Conservation (phyloP, 2,329 filamentous ascomycete species). For the Colletotrichum tamarilloi region DNA sequence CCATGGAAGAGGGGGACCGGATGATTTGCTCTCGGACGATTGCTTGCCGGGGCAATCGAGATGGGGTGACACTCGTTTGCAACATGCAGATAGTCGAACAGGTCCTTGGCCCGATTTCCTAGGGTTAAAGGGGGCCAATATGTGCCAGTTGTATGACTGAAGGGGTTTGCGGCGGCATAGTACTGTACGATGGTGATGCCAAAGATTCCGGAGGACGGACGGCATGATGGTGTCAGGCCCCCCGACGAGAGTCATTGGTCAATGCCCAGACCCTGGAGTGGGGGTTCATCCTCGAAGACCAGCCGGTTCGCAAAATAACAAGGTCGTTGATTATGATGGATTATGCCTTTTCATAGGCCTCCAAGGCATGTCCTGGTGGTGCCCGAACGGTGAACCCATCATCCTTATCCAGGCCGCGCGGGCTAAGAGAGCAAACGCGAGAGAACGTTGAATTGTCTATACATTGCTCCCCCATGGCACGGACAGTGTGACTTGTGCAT, state of each 20-base stretch:
- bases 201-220: neutral
- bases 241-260: slow-evolving; percentile 10
- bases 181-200: slow-evolving; percentile 6
- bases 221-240: slow-evolving; percentile 21
- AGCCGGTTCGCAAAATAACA: neutral
- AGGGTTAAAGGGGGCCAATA: neutral
- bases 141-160: slow-evolving; percentile 8
- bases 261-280: slow-evolving; percentile 20
- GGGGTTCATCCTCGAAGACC: neutral
- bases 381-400: neutral
- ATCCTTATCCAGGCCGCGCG: neutral
- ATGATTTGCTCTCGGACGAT: neutral
- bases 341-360: neutral
- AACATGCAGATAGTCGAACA: slow-evolving; percentile 12
- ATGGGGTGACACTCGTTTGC: slow-evolving; percentile 25
- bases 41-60: neutral
- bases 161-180: slow-evolving; percentile 1
- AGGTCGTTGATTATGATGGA: neutral
- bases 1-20: neutral
- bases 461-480: neutral
- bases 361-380: slow-evolving; percentile 3
- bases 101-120: neutral
- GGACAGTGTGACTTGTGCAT: neutral
- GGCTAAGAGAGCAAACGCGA: neutral
- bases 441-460: neutral